phyloP scores from a whole-genome alignment of 2,329 filamentous ascomycete genomes.

The Lachnellula occidentalis region DNA sequence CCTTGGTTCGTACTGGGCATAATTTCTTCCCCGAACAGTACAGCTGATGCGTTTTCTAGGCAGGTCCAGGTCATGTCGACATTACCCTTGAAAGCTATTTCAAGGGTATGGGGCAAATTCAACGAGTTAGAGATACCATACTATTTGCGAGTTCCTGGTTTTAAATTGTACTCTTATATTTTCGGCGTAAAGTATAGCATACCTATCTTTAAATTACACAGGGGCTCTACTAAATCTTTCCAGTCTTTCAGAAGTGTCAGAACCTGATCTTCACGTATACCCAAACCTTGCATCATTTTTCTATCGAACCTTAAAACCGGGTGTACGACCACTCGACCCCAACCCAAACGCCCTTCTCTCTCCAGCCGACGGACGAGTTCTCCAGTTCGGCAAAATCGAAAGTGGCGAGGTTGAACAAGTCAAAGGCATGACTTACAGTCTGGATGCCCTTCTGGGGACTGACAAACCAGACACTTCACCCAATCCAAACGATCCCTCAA shows the following conservation, averaged over 20 bases:
- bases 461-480: constrained; percentile 42
- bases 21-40: neutral
- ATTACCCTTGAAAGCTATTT: constrained; percentile 65
- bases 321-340: constrained; percentile 76
- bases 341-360: constrained; percentile 76
- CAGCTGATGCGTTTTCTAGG: constrained; percentile 34
- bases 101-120: constrained; percentile 66
- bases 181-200: constrained; percentile 62
- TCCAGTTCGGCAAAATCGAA: constrained; percentile 89
- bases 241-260: constrained; percentile 77
- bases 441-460: constrained; percentile 84
- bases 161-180: constrained; percentile 67
- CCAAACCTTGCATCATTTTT: constrained; percentile 96
- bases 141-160: constrained; percentile 64
- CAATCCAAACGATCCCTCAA: constrained; percentile 35
- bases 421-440: constrained; percentile 95
- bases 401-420: constrained; percentile 96
- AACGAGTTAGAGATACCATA: constrained; percentile 69
- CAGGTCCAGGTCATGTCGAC: constrained; percentile 72
- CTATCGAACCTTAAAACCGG: constrained; percentile 89
- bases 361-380: constrained; percentile 82
- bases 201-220: neutral
- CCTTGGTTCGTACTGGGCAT: constrained; percentile 46
- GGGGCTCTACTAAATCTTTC: constrained; percentile 14
- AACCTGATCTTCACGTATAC: constrained; percentile 82